Evolutionary conservation across 345 rosid genomes (phyloP).

Genomic region (Arabidopsis suecica): DNA sequence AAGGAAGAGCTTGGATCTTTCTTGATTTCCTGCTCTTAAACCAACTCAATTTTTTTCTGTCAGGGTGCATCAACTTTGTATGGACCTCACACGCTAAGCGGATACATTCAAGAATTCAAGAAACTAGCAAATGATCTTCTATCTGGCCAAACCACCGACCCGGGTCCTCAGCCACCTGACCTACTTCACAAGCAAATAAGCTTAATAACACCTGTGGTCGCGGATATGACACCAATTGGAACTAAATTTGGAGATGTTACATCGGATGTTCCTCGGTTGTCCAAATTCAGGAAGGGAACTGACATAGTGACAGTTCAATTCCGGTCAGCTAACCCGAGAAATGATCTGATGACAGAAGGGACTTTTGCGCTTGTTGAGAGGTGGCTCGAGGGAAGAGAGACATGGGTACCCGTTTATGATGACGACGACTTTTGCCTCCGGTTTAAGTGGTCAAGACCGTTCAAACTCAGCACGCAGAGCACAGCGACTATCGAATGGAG

Average conservation of each 20-base stretch:
- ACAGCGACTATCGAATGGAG: slow-evolving; percentile 72
- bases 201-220: slow-evolving; percentile 70
- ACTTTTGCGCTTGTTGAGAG: slow-evolving; percentile 80
- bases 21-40: not conserved
- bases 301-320: slow-evolving; percentile 65
- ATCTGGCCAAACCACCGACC: slow-evolving; percentile 39
- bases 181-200: slow-evolving; percentile 71
- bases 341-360: slow-evolving; percentile 75
- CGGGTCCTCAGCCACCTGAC: slow-evolving; percentile 76
- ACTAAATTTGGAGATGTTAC: slow-evolving; percentile 68
- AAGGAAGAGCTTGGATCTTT: slow-evolving; percentile 1
- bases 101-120: slow-evolving; percentile 82
- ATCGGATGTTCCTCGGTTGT: slow-evolving; percentile 52
- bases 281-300: slow-evolving; percentile 57
- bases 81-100: slow-evolving; percentile 80
- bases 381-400: slow-evolving; percentile 52
- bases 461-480: slow-evolving; percentile 66
- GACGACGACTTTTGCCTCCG: slow-evolving; percentile 84
- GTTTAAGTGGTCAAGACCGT: slow-evolving; percentile 78
- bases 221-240: slow-evolving; percentile 71
- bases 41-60: not conserved
- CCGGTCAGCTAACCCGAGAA: slow-evolving; percentile 90
- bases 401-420: slow-evolving; percentile 79
- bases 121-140: slow-evolving; percentile 66
- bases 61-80: slow-evolving; percentile 86